Evolutionary conservation across 331 rosid species (phyloP).

Genomic region (Dryas integrifolia): DNA sequence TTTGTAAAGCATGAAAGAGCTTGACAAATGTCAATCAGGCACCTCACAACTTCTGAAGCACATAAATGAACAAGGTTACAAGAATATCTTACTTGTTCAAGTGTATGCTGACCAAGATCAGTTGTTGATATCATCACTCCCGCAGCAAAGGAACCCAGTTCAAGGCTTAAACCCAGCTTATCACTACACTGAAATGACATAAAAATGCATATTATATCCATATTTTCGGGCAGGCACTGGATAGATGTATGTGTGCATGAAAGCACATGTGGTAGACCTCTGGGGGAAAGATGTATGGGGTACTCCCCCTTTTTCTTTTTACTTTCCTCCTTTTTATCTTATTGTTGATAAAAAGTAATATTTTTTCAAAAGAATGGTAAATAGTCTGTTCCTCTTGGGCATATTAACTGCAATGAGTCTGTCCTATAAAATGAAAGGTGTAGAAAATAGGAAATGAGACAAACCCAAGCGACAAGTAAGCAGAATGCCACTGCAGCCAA

Average conservation of each 20-base stretch:
- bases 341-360: not conserved
- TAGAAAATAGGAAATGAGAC: constrained; percentile 37
- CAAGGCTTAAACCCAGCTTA: constrained; percentile 93
- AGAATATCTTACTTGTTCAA: constrained; percentile 64
- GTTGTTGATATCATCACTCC: constrained; percentile 98
- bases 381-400: not conserved
- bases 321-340: no score
- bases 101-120: constrained; percentile 96
- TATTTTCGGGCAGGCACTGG: constrained; percentile 21
- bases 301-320: not conserved
- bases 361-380: not conserved
- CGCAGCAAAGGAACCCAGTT: constrained; percentile 92
- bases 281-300: not conserved
- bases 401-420: not conserved
- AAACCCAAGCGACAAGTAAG: constrained; percentile 87
- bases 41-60: constrained; percentile 25
- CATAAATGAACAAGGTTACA: constrained; percentile 12
- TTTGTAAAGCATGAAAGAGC: constrained; percentile 12
- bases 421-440: constrained; percentile 7
- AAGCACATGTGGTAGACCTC: not conserved
- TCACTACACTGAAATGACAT: constrained; percentile 81
- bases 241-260: constrained; percentile 16
- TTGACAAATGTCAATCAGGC: constrained; percentile 9
- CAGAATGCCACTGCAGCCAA: constrained; percentile 93
- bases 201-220: constrained; percentile 24